Evolutionary conservation across 2,329 filamentous ascomycete genomes (phyloP), one percentile per base, ranked within the genome.

Genomic region (Curvularia eragrostidis): DNA sequence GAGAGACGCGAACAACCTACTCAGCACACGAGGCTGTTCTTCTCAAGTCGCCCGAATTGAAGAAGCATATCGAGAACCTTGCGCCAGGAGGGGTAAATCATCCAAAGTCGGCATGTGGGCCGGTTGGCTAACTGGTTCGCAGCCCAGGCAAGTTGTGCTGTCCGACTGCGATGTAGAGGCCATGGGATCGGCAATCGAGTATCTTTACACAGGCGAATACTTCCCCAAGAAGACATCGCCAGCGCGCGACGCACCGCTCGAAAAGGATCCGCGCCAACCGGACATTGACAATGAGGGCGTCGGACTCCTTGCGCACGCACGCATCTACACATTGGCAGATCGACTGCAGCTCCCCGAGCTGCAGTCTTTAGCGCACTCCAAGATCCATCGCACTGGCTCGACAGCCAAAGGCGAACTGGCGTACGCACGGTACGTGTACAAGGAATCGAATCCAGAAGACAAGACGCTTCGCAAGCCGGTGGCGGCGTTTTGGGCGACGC

Each of bases 361-460:
- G 62, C 91, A 91, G 77, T 85, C 83, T 18, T 87, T 97, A 26
- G 89, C 93, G 2, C 91, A 91, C 74, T 88, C 86, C 74, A 97
- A 97, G 82, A 97, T 97, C 70, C 92, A 97, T 81, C 91, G 91
- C 75, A 90, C 96, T 70, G 89, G 93, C 72, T 91, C 89, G 43
- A 96, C 91, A 0, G 91, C 92, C 34, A 89, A 89, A 79, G 93
- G 92, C 76, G 93, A 97, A 82, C 93, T 97, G 72, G 87, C 89
- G 24, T 97, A 97, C 77, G 93, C 93, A 8, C 87, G 92, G 75
- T 97, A 93, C 79, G 90, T 96, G 30, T 97, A 97, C 81, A 87
- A 86, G 59, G 87, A 91, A 78, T 95, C 91, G 10, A 77, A 79
- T 53, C 78, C 83, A 48, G 86, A 90, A 59, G 91, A 96, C 77